Conservation (phyloP, 805 yeast species). For the Millerozyma acaciae region DNA sequence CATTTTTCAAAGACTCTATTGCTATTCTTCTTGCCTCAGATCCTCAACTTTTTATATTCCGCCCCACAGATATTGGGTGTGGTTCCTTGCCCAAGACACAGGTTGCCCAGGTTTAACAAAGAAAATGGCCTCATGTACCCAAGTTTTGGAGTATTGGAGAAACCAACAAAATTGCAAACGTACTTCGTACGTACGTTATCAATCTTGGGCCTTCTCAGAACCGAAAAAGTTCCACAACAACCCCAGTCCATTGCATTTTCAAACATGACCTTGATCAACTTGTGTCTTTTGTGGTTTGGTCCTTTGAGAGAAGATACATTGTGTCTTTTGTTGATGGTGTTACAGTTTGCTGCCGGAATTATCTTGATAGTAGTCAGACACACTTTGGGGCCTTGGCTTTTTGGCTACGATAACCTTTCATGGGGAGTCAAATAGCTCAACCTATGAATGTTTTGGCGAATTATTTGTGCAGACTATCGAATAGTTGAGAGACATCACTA, state of each 20-base stretch:
- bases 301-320: constrained; percentile 82
- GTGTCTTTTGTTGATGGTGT: constrained; percentile 52
- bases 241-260: no score
- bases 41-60: constrained; percentile 83
- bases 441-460: no score
- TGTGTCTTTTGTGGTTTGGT: constrained; percentile 80
- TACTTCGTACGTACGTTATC: constrained; percentile 45
- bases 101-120: constrained; percentile 75
- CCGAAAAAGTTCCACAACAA: constrained; percentile 19
- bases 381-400: constrained; percentile 76
- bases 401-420: constrained; percentile 79
- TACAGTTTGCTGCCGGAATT: constrained; percentile 68
- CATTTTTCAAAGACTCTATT: constrained; percentile 93
- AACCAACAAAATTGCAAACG: constrained; percentile 16
- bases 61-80: constrained; percentile 86
- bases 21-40: constrained; percentile 85
- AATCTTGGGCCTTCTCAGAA: constrained; percentile 44
- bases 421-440: constrained; percentile 33
- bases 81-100: constrained; percentile 93
- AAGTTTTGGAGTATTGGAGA: constrained; percentile 32
- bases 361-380: constrained; percentile 71
- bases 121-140: constrained; percentile 73
- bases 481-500: no score
- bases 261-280: constrained; percentile 84
- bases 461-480: no score